Evolutionary conservation across 2,329 filamentous ascomycete species (phyloP), one percentile per base, ranked within the genome.

Genomic region (Fusarium brachygibbosum): DNA sequence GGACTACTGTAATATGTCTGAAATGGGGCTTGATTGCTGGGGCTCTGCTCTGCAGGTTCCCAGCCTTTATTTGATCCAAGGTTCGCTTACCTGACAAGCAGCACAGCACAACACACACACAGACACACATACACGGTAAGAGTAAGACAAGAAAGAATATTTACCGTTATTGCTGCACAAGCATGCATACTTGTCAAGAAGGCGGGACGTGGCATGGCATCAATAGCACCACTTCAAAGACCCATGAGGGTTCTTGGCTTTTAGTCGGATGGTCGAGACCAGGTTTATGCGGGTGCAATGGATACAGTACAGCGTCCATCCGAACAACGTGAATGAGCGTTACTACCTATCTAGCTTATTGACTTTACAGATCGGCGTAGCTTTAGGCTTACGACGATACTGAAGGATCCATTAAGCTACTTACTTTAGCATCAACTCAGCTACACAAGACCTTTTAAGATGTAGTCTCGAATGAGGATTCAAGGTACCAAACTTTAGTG

Each of bases 331-430:
- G 49, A 52, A 44, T 38, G 32, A 50, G 28, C 40, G 44, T 35
- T 52, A 44, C 25, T 35, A 31, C 14, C 49, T 35, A 31, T 17
- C 49, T 35, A n/a, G 55, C 32, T 49, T 34, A 52, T 63, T 69
- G 66, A 58, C 44, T 67, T 58, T 70, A 8, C 21, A 38, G 19
- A 50, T 45, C n/a, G 66, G 55, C 56, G 66, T 49, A 54, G 38
- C 51, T 40, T 50, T 25, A 19, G 44, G 48, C 66, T 69, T 55
- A 58, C 51, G 56, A 58, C 31, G 40, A 67, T 67, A 23, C 28
- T 38, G 31, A 21, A 41, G 29, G 28, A 61, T 28, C 23, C 41
- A 40, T 48, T 40, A 29, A 62, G 23, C 19, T 50, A 50, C 23
- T 25, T 50, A n/a, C 32, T 28, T 35, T 40, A 42, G 25, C 29